phyloP scores from a whole-genome alignment of 2,329 filamentous ascomycete genomes.

The Pseudovirgaria hyperparasitica region DNA sequence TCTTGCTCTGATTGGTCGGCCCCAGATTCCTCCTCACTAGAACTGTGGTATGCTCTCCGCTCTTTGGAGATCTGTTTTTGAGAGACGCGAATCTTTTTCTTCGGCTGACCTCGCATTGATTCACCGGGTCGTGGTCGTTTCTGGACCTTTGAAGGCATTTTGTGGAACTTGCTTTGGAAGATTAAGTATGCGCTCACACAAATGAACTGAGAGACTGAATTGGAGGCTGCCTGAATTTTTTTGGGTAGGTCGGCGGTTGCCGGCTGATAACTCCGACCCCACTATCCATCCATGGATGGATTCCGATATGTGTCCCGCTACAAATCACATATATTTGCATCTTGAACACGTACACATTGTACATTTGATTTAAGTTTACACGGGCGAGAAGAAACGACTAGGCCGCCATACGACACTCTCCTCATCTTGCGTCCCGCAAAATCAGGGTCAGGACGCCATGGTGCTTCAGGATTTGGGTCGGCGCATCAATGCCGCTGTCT shows the following conservation, averaged over 20 bases:
- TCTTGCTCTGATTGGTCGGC: constrained; percentile 5
- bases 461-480: constrained; percentile 97
- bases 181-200: no score
- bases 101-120: constrained; percentile 40
- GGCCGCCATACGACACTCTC: no score
- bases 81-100: constrained; percentile 35
- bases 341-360: no score
- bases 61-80: constrained; percentile 49
- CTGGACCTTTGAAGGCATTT: constrained; percentile 26
- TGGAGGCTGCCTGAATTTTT: not conserved
- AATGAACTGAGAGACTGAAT: no score
- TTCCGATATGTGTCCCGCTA: no score
- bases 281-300: no score
- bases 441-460: constrained; percentile 49
- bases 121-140: constrained; percentile 50
- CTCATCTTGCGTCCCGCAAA: constrained; percentile 1
- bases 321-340: no score
- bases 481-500: constrained; percentile 95
- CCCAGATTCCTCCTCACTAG: constrained; percentile 39
- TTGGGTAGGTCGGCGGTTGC: no score
- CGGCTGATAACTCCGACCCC: no score
- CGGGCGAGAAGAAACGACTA: no score
- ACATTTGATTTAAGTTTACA: no score
- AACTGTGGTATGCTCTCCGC: constrained; percentile 52
- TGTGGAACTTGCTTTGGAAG: constrained; percentile 7